phyloP scores from a whole-genome alignment of 1,284 basidiomycete species.

The Trichosporon inkin region DNA sequence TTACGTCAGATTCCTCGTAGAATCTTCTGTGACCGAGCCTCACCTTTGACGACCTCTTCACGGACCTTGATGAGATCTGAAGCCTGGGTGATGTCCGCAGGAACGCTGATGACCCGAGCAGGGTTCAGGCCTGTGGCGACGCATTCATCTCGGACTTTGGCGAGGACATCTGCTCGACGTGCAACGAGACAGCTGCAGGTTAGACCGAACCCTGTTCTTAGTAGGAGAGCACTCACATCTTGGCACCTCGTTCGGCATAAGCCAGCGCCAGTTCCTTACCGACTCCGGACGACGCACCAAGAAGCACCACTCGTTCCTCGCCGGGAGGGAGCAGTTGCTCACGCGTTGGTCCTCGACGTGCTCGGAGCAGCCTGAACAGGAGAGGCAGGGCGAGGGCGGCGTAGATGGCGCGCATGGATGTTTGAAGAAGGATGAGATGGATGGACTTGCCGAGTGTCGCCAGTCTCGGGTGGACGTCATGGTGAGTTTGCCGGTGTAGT shows the following conservation, averaged over 20 bases:
- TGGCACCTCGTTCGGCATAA: slow-evolving; percentile 70
- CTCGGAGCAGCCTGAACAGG: slow-evolving; percentile 28
- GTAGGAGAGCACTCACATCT: slow-evolving; percentile 50
- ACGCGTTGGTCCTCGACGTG: slow-evolving; percentile 31
- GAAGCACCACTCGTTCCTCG: slow-evolving; percentile 67
- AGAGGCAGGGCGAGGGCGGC: slow-evolving; percentile 52
- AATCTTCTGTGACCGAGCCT: slow-evolving; percentile 38
- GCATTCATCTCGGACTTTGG: slow-evolving; percentile 63
- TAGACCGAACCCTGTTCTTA: not conserved
- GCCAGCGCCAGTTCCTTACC: slow-evolving; percentile 67
- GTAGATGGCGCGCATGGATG: slow-evolving; percentile 11
- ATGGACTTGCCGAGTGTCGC: not conserved
- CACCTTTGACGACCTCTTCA: slow-evolving; percentile 59
- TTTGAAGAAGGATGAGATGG: not conserved
- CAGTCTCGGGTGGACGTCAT: too few relatives aligned
- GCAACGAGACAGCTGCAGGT: slow-evolving; percentile 63
- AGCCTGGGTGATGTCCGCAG: slow-evolving; percentile 64
- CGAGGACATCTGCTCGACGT: slow-evolving; percentile 59
- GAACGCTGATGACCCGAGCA: slow-evolving; percentile 48
- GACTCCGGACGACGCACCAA: slow-evolving; percentile 80
- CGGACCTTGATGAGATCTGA: slow-evolving; percentile 67
- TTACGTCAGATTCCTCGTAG: not conserved
- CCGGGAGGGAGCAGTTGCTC: slow-evolving; percentile 44
- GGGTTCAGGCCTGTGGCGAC: slow-evolving; percentile 28
- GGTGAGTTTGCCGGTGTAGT: not conserved